Conservation (phyloP, 1,284 basidiomycete genomes). For the Neolentinus lepideus region DNA sequence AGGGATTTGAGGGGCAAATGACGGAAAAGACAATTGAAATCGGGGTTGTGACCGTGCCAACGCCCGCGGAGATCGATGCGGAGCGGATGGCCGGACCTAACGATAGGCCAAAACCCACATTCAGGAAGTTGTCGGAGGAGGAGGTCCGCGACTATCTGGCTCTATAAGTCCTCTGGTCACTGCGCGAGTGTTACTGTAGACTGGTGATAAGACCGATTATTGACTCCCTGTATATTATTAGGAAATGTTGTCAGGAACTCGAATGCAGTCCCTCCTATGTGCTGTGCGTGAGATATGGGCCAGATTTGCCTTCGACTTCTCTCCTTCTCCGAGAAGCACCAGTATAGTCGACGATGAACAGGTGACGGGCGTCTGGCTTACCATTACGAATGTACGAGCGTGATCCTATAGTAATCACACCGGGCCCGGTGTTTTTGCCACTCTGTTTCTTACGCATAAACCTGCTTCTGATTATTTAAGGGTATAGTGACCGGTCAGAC, state of each 20-base stretch:
- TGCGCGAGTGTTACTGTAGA: constrained; percentile 11
- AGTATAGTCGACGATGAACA: neutral
- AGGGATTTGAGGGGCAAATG: constrained; percentile 99
- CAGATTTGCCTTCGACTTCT: neutral
- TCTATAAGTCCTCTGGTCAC: constrained; percentile 37
- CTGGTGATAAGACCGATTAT: constrained; percentile 9
- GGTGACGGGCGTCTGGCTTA: neutral
- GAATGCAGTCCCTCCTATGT: neutral
- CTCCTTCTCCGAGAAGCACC: neutral
- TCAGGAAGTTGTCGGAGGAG: constrained; percentile 90
- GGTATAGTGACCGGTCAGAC: neutral
- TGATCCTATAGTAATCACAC: neutral
- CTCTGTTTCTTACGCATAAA: neutral
- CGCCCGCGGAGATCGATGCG: constrained; percentile 66
- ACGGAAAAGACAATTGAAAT: constrained; percentile 99
- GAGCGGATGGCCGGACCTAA: constrained; percentile 62
- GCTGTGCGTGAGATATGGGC: neutral
- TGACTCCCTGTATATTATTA: constrained; percentile 9
- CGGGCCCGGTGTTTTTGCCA: neutral
- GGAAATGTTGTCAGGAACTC: neutral
- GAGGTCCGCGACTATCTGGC: constrained; percentile 93
- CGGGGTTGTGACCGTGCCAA: constrained; percentile 89
- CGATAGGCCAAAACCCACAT: constrained; percentile 75
- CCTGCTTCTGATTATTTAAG: neutral
- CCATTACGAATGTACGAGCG: neutral